phyloP scores from a whole-genome alignment of 352 stramenopile genomes.

The Phytophthora capsici region DNA sequence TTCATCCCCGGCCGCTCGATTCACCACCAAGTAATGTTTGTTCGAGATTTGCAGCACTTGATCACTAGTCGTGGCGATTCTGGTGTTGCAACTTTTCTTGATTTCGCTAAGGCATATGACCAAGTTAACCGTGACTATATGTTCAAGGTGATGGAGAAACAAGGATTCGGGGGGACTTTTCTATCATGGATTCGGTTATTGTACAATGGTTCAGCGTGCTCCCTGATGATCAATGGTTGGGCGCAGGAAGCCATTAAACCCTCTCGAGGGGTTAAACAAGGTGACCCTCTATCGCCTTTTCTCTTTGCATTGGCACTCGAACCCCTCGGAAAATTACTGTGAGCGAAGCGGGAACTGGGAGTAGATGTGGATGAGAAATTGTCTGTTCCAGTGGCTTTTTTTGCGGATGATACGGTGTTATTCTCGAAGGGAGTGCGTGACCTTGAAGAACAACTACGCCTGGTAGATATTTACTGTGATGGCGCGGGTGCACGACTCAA shows the following conservation, averaged over 20 bases:
- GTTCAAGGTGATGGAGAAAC: conserved; percentile 3
- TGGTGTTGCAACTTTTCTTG: not conserved
- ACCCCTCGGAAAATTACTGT: too few species aligned
- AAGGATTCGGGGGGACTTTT: not conserved
- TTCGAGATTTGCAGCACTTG: conserved; percentile 1
- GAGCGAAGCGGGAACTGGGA: too few species aligned
- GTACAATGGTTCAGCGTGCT: not conserved
- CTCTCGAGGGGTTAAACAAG: not conserved
- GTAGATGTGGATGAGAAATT: too few species aligned
- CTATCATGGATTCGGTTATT: conserved; percentile 3
- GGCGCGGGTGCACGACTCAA: too few species aligned
- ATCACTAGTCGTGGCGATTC: not conserved
- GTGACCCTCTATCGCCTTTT: not conserved
- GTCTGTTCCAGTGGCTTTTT: too few species aligned
- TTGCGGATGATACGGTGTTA: too few species aligned
- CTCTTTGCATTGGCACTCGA: too few species aligned
- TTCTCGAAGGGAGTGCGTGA: too few species aligned
- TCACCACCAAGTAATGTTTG: conserved; percentile 4
- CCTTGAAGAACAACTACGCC: too few species aligned
- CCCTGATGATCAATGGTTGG: not conserved
- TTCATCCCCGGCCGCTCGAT: not conserved
- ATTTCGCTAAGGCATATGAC: conserved; percentile 13
- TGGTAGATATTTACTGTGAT: too few species aligned
- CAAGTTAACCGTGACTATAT: not conserved
- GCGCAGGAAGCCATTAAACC: not conserved